Conservation (phyloP, 129 eudicot genomes). For the Oenanthe sinensis region DNA sequence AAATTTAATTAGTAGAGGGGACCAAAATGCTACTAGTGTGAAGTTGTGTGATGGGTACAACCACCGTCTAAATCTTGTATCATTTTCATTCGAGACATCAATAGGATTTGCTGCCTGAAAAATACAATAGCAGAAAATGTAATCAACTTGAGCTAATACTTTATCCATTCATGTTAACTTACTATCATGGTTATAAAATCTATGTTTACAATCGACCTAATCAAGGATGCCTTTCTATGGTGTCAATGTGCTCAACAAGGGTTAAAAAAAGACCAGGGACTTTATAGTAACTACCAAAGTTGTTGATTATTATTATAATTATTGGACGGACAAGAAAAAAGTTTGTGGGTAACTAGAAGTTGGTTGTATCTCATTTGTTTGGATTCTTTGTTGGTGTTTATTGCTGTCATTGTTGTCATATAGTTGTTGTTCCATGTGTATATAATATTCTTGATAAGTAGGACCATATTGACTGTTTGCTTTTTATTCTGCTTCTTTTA, state of each 20-base stretch:
- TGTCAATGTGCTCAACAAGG: neutral
- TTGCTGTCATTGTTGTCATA: conserved; percentile 11
- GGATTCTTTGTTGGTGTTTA: conserved; percentile 3
- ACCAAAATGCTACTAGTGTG: conserved; percentile 44
- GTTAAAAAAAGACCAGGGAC: neutral
- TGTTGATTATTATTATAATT: neutral
- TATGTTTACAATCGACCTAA: neutral
- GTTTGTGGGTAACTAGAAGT: neutral
- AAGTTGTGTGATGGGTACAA: conserved; percentile 36
- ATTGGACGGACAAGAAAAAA: conserved; percentile 5
- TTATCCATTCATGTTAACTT: neutral
- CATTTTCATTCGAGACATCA: conserved; percentile 20
- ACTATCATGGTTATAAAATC: neutral
- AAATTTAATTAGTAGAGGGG: conserved; percentile 38
- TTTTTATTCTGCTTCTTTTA: conserved; percentile 16
- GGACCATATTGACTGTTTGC: conserved; percentile 35
- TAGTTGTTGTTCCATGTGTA: conserved; percentile 11
- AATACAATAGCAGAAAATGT: neutral
- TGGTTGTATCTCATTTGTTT: neutral
- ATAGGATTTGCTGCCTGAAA: conserved; percentile 19
- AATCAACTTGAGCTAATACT: neutral
- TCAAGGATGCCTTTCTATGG: neutral
- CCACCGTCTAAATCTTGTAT: conserved; percentile 52
- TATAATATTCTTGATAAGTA: conserved; percentile 17
- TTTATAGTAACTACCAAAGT: neutral